These are phyloP conservation scores for Geranium incanum DNA, from an alignment of 441 rosid genomes.

Conservation along the genomic window DNA sequence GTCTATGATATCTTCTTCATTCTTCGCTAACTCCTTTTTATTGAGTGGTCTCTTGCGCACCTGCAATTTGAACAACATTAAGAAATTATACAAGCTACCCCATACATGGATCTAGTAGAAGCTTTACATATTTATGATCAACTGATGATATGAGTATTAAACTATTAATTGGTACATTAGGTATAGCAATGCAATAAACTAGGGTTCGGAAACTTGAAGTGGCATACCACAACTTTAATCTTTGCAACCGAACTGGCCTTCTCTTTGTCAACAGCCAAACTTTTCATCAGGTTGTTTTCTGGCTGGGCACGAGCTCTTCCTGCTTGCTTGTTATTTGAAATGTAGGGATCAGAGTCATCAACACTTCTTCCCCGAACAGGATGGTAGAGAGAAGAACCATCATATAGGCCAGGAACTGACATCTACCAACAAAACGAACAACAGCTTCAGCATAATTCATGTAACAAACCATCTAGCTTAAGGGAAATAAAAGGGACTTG, in stretches of 20 bases:
- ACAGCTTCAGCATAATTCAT: conserved; percentile 4
- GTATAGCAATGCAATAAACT: not conserved
- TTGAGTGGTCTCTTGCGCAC: conserved; percentile 97
- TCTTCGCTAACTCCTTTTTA: conserved; percentile 82
- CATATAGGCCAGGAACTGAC: conserved; percentile 49
- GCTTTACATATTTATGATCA: not conserved
- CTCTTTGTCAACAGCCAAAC: conserved; percentile 78
- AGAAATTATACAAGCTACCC: conserved; percentile 12
- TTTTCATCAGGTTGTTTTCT: conserved; percentile 59
- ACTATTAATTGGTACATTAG: not conserved
- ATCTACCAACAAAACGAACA: conserved; percentile 40
- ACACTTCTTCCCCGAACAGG: conserved; percentile 71
- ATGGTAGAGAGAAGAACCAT: conserved; percentile 52
- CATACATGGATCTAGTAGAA: not conserved
- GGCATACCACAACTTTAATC: conserved; percentile 96
- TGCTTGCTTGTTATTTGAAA: conserved; percentile 50
- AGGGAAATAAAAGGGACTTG: not conserved
- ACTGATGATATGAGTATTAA: not conserved
- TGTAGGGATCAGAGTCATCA: conserved; percentile 66
- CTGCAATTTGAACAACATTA: conserved; percentile 38
- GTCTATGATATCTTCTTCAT: conserved; percentile 90
- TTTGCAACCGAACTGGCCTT: conserved; percentile 83
- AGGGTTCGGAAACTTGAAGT: not conserved
- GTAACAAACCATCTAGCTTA: not conserved
- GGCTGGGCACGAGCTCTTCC: conserved; percentile 55